Evolutionary conservation across 2,329 filamentous ascomycete species (phyloP).

Genomic region (Keithomyces neogunnii): DNA sequence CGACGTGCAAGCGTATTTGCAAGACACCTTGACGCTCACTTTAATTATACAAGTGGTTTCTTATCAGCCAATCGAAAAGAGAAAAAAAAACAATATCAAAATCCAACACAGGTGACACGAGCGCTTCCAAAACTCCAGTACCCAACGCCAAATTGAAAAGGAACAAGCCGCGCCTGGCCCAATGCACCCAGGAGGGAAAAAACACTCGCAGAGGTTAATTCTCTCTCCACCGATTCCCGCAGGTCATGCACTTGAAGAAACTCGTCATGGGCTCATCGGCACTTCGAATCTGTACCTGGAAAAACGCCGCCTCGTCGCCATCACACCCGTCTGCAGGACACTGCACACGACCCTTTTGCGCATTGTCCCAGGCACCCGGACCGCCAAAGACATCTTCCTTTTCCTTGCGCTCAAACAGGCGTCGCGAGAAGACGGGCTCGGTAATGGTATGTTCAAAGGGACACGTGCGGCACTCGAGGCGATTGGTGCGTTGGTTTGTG

Average conservation of each 20-base stretch:
- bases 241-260: slow-evolving; percentile 79
- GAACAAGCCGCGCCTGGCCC: no score
- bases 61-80: background rate
- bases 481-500: slow-evolving; percentile 55
- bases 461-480: slow-evolving; percentile 91
- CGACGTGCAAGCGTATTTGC: no score
- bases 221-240: slow-evolving; percentile 58
- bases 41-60: no score
- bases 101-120: background rate
- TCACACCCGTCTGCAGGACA: slow-evolving; percentile 76
- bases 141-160: background rate
- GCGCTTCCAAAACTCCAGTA: background rate
- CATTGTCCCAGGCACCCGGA: slow-evolving; percentile 81
- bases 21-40: no score
- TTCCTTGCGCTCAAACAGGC: slow-evolving; percentile 78
- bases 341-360: slow-evolving; percentile 74
- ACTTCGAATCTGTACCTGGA: slow-evolving; percentile 94
- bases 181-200: no score
- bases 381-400: slow-evolving; percentile 87
- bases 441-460: slow-evolving; percentile 84
- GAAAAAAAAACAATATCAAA: no score
- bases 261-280: slow-evolving; percentile 98
- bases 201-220: slow-evolving; percentile 30
- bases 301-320: slow-evolving; percentile 82
- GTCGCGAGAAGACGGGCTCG: slow-evolving; percentile 70